These are phyloP conservation scores for Groenewaldozyma auringiensis DNA, from an alignment of 1,139 yeast genomes.

Conservation along the genomic window DNA sequence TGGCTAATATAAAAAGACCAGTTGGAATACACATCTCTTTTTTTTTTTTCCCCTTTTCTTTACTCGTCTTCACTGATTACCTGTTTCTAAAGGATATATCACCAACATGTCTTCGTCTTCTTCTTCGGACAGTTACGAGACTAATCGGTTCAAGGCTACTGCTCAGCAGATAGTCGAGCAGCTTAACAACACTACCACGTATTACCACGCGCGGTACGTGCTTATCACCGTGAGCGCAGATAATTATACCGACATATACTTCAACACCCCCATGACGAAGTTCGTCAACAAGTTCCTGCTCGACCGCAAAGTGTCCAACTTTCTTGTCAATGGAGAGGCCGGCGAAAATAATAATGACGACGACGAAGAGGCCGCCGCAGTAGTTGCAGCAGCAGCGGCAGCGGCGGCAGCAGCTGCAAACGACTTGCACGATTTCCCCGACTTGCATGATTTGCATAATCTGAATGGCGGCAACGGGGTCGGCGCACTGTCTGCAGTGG, in stretches of 20 bases:
- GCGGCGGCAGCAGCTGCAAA: background rate
- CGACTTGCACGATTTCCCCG: background rate
- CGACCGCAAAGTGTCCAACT: constrained; percentile 6
- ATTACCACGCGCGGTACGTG: constrained; percentile 9
- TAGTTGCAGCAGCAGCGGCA: background rate
- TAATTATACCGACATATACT: constrained; percentile 11
- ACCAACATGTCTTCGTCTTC: background rate
- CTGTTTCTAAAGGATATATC: background rate
- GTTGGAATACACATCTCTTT: background rate
- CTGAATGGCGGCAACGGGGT: background rate
- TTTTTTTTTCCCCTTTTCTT: background rate
- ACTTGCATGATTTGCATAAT: background rate
- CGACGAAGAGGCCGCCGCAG: background rate
- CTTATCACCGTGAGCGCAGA: constrained; percentile 11
- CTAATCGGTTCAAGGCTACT: constrained; percentile 1
- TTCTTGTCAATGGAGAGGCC: constrained; percentile 5
- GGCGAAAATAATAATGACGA: too few relatives aligned
- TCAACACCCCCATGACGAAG: constrained; percentile 10
- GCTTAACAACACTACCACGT: constrained; percentile 9
- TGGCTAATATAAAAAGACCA: background rate
- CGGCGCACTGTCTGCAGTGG: background rate
- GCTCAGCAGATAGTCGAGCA: constrained; percentile 8
- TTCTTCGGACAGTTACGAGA: background rate
- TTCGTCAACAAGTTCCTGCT: constrained; percentile 14
- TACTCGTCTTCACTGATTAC: background rate